phyloP scores from a whole-genome alignment of 2,329 filamentous ascomycete species.

The Stemphylium lycopersici region DNA sequence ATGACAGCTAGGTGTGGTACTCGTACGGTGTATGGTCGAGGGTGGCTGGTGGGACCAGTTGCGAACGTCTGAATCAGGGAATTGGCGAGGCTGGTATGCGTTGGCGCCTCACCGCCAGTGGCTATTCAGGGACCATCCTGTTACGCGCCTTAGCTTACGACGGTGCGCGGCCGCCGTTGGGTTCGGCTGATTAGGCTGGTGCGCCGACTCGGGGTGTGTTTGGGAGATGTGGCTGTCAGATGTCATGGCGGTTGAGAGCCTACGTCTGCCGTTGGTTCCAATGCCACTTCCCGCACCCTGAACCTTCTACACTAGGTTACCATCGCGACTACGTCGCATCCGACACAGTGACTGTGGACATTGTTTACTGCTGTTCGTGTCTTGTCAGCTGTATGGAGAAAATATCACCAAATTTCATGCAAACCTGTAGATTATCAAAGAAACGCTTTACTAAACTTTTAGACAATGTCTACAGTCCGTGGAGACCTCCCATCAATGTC shows the following conservation, averaged over 20 bases:
- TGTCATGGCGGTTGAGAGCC: conserved; percentile 5
- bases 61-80: conserved; percentile 25
- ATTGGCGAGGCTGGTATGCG: conserved; percentile 46
- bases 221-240: background rate
- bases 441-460: background rate
- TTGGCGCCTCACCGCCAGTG: conserved; percentile 33
- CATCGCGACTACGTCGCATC: background rate
- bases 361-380: background rate
- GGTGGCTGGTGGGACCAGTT: conserved; percentile 41
- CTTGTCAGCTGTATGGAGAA: background rate
- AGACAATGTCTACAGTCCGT: background rate
- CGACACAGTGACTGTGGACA: background rate
- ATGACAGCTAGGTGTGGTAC: conserved; percentile 10
- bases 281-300: background rate
- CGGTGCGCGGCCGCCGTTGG: background rate
- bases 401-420: background rate
- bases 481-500: background rate
- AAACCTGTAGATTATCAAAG: background rate
- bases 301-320: background rate
- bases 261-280: conserved; percentile 9
- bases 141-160: background rate
- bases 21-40: conserved; percentile 5
- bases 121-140: conserved; percentile 22
- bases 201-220: background rate
- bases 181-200: background rate